phyloP scores from a whole-genome alignment of 2,329 filamentous ascomycete species.

The Rhinocladiella similis region DNA sequence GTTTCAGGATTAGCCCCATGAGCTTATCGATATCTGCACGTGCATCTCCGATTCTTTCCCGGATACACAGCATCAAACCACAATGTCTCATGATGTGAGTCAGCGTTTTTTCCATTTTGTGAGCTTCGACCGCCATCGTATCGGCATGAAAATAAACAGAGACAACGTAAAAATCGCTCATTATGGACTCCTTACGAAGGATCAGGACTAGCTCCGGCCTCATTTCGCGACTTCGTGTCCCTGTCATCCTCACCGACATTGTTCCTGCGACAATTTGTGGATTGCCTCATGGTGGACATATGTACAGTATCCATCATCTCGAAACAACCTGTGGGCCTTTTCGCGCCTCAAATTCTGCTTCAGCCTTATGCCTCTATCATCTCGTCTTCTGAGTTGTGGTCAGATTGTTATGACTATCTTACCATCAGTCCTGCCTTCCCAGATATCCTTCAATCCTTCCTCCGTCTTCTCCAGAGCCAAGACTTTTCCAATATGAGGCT shows the following conservation, averaged over 20 bases:
- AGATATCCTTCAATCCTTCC: conserved; percentile 19
- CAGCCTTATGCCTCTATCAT: background rate
- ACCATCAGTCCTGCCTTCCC: conserved; percentile 16
- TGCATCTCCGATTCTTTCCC: background rate
- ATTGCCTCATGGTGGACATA: too few species aligned
- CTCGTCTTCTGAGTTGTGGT: background rate
- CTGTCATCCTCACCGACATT: too few species aligned
- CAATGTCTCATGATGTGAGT: background rate
- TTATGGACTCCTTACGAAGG: too few species aligned
- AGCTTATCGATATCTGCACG: background rate
- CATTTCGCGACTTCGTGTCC: too few species aligned
- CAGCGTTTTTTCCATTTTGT: background rate
- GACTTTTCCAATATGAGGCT: conserved; percentile 20
- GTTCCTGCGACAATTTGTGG: too few species aligned
- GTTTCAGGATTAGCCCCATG: background rate
- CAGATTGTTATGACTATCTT: conserved; percentile 18
- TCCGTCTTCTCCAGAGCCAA: conserved; percentile 13
- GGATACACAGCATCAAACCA: background rate
- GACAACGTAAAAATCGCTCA: too few species aligned
- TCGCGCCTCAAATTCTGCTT: background rate
- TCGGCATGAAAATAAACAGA: too few species aligned
- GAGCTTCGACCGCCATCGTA: too few species aligned
- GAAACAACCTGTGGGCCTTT: too few species aligned
- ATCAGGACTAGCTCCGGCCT: too few species aligned
- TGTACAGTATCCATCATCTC: too few species aligned